A percentile compares a stretch with the other conserved stretches of the same genome.
Conservation (phyloP, 2,329 filamentous ascomycete genomes). For the Aureobasidium lini region DNA sequence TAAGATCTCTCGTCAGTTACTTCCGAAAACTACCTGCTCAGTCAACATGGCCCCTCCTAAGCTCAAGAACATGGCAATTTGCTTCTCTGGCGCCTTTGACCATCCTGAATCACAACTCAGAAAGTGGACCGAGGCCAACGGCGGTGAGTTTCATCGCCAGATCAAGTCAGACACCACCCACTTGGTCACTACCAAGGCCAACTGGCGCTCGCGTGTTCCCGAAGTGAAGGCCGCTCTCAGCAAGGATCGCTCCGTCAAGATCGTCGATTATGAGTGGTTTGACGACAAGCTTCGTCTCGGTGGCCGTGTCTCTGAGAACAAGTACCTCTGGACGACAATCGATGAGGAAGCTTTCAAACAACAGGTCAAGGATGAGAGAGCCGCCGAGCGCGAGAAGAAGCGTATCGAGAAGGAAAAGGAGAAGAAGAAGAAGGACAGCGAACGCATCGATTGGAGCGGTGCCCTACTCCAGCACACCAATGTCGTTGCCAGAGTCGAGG, state of each 20-base stretch:
- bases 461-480: constrained; percentile 11
- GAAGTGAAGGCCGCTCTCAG: constrained; percentile 6
- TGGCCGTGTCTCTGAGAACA: constrained; percentile 26
- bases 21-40: not conserved
- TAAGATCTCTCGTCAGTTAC: not conserved
- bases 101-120: constrained; percentile 40
- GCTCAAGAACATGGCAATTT: constrained; percentile 40
- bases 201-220: constrained; percentile 41
- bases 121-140: constrained; percentile 57
- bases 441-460: constrained; percentile 19
- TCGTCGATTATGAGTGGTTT: constrained; percentile 40
- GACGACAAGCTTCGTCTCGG: constrained; percentile 40
- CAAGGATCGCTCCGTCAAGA: constrained; percentile 19
- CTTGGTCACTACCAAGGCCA: constrained; percentile 57
- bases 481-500: not conserved
- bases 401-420: constrained; percentile 18
- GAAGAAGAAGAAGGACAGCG: constrained; percentile 25
- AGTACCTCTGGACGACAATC: constrained; percentile 28
- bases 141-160: constrained; percentile 49
- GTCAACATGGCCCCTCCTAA: not conserved
- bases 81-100: constrained; percentile 50
- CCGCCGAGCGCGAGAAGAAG: constrained; percentile 22
- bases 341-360: constrained; percentile 20
- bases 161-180: constrained; percentile 59
- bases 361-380: constrained; percentile 26